Percentiles rank a stretch among this genome's conserved stretches.
Conservation (phyloP, 192 early-diverging fungal genomes). For the Gamsiella multidivaricata region DNA sequence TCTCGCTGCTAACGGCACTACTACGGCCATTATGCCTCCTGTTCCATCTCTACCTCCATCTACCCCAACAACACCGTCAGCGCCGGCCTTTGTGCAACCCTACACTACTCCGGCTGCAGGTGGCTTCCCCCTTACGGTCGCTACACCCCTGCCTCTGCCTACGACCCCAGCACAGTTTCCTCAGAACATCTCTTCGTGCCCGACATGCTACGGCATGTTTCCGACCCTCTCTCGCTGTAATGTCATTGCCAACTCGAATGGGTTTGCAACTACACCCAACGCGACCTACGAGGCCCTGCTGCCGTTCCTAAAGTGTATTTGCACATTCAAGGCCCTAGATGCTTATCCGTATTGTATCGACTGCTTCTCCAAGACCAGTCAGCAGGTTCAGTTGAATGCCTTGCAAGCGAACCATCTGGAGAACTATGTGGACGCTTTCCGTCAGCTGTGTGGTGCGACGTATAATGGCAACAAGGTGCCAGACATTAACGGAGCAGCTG, state of each 20-base stretch:
- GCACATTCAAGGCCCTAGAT: conserved; percentile 36
- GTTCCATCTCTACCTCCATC: too few species aligned
- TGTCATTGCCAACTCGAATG: conserved; percentile 34
- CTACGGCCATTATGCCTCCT: not conserved
- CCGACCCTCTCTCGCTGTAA: conserved; percentile 41
- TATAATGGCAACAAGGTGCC: conserved; percentile 42
- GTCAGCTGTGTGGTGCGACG: conserved; percentile 34
- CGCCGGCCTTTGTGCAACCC: conserved; percentile 20
- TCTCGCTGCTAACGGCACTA: not conserved
- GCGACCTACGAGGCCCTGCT: conserved; percentile 20
- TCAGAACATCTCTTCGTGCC: conserved; percentile 45
- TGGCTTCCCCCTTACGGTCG: not conserved
- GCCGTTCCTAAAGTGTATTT: conserved; percentile 46
- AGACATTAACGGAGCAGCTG: not conserved
- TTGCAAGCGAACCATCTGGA: conserved; percentile 38
- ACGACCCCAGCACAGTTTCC: conserved; percentile 36
- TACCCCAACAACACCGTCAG: conserved; percentile 10
- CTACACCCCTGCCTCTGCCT: conserved; percentile 19
- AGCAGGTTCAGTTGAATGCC: conserved; percentile 27
- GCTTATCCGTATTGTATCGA: conserved; percentile 46
- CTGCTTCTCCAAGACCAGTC: conserved; percentile 42
- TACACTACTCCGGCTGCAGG: conserved; percentile 18
- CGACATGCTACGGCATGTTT: conserved; percentile 45
- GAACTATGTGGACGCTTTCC: conserved; percentile 43
- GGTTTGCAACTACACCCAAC: conserved; percentile 32